These are phyloP conservation scores for Fusarium mangiferae DNA, from an alignment of 2,329 filamentous ascomycete genomes.

Conservation along the genomic window DNA sequence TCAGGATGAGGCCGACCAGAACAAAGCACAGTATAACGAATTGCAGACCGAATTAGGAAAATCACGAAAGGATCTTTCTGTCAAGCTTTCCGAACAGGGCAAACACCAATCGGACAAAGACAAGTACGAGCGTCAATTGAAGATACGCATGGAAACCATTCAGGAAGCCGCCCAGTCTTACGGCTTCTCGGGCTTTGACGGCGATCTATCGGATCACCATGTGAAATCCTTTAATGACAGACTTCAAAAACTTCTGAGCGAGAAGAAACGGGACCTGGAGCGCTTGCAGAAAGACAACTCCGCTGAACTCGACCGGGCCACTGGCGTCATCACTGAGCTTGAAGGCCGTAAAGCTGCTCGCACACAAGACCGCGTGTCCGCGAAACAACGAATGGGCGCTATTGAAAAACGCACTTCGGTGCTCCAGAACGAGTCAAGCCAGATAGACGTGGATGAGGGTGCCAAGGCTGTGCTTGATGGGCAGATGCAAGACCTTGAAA, in stretches of 20 bases:
- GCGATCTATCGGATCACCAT: slow-evolving; percentile 77
- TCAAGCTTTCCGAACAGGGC: slow-evolving; percentile 73
- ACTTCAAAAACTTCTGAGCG: slow-evolving; percentile 77
- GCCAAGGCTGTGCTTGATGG: slow-evolving; percentile 80
- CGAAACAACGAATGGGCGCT: slow-evolving; percentile 75
- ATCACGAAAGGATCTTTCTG: slow-evolving; percentile 59
- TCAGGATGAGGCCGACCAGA: slow-evolving; percentile 69
- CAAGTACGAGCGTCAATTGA: slow-evolving; percentile 83
- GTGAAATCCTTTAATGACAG: slow-evolving; percentile 81
- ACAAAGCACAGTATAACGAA: slow-evolving; percentile 72
- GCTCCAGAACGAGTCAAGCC: slow-evolving; percentile 75
- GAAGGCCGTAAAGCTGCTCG: slow-evolving; percentile 78
- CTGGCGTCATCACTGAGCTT: slow-evolving; percentile 75
- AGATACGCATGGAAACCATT: slow-evolving; percentile 76
- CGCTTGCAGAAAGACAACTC: slow-evolving; percentile 77
- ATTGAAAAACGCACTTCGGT: slow-evolving; percentile 77
- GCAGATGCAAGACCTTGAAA: slow-evolving; percentile 75
- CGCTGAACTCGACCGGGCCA: slow-evolving; percentile 78
- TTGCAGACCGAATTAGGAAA: slow-evolving; percentile 63
- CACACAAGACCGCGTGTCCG: slow-evolving; percentile 77
- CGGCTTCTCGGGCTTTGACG: slow-evolving; percentile 85
- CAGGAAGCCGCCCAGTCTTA: slow-evolving; percentile 81
- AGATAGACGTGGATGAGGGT: slow-evolving; percentile 88
- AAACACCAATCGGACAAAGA: slow-evolving; percentile 87
- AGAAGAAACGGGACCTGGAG: slow-evolving; percentile 84